Base-by-base conservation (phyloP, 2,329 filamentous ascomycete species). In the Keithomyces neogunnii region DNA sequence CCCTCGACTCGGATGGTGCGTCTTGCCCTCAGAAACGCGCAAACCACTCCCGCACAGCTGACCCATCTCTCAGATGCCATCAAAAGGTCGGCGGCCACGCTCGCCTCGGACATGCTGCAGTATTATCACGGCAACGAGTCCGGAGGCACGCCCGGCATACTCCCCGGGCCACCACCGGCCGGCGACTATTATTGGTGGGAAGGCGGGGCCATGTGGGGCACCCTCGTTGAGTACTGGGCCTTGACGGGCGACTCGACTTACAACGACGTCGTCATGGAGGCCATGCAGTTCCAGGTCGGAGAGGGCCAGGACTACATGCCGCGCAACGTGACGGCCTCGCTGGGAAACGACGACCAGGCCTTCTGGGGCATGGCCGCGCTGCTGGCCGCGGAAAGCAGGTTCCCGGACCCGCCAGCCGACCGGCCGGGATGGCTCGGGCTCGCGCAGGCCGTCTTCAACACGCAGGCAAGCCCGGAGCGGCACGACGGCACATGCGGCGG, bases 121-220 rank as follows among this genome's bases (percentile, higher is more conserved):
- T 49, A 53, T 45, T 55, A 53, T 52, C 38, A 54, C 10, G 51
- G 51, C 31, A 43, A 54, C 42, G 36, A 40, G 35, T 10, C 45
- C 7, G 53, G 53, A 32, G n/a, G 31, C 30, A 50, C 45, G 9
- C 53, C 51, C 26, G 51, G 49, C 26, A 33, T 52, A n/a, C 42
- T 50, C 10, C 77, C 78, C 1, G 78, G 77, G 0, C 78, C 78
- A 48, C 78, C 78, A 57, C 62, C 63, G 2, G 62, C 62, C 39
- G 53, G 61, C 36, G 72, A 77, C 56, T 85, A 84, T 63, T 88
- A 86, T 72, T 88, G 85, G 85, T 89, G 85, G 85, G 81, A 88
- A 62, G 81, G 81, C 6, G 80, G 82, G 48, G 80, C 81, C 9
- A 73, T 88, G 68, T 85, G 85, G 74, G 80, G 83, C 55, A 78